Base-by-base conservation (phyloP, 1,284 basidiomycete species). In the Apiotrichum brassicae region DNA sequence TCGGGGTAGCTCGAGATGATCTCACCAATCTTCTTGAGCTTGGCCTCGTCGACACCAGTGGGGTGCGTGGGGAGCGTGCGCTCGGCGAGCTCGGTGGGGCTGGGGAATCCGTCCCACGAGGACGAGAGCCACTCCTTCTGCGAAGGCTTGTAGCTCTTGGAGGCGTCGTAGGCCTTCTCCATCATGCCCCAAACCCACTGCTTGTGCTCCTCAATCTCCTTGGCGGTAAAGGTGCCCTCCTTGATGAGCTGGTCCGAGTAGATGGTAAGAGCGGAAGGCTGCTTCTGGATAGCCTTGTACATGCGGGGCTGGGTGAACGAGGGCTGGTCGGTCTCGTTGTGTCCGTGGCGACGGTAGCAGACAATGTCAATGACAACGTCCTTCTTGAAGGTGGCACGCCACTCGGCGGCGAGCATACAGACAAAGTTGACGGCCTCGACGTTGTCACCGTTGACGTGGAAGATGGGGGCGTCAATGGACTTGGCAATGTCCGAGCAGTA, bases 401-500 rank as follows among this genome's bases (percentile, higher is more conserved):
- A 98, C 75, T 98, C 95, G 37, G 95, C 94, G 25, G 95, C 94
- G 49, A 98, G 85, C 71, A 94, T 90, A 75, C 90, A 95, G 44
- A 98, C 94, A 68, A 93, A 98, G 68, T 88, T 95, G 72, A 98
- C 91, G 23, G 95, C 95, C 75, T 98, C 95, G 60, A 86, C 87
- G 63, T 97, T 94, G 79, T 99, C 95, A 48, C 93, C 95, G 70
- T 99, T 99, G 68, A 98, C 95, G 76, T 98, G 95, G 85, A 98
- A 97, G 76, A 98, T 97, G 54, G 95, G 95, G 0, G 95, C 83
- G 67, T 99, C 95, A 66, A 97, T 97, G 42, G 91, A 84, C 76
- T 99, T 99, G 63, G 95, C 95, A 64, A 99, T 89, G 72, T 99
- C 95, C 48, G 94, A 97, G n/a, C 87, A 87, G 77, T 99, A 98